Base-by-base conservation (phyloP, 1,284 basidiomycete genomes). In the Cryptococcus neoformans region DNA sequence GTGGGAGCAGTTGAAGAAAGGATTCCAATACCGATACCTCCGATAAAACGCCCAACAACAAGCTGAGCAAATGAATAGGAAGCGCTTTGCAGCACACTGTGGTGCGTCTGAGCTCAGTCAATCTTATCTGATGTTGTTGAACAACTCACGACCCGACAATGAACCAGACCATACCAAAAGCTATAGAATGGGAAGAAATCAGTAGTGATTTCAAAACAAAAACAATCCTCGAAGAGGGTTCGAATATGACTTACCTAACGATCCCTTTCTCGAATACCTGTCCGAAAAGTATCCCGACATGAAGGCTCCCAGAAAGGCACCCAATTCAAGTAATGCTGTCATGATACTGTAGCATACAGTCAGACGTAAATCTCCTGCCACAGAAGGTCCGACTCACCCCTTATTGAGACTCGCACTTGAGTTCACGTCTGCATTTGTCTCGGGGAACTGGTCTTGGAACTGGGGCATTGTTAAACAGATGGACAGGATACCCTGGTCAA, bases 1-100 rank as follows among this genome's bases (percentile, higher is more conserved):
- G 75, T 64, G 35, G 79, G 79, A 11, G 77, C 70, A 1, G 54
- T 72, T 59, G 41, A 70, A 60, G 60, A 77, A 53, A 63, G 70
- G 56, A 70, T 53, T 28, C 62, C 78, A 55, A 78, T 67, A 9
- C 62, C 62, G 36, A 64, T 54, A 39, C 61, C 62, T 5, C 59
- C 64, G 39, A 71, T 49, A 49, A 50, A 62, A 7, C 73, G 65
- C 6, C 73, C 74, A 10, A 65, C 59, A 16, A 70, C 57, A 11
- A 73, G 60, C 40, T 60, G 60, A 1, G 56, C 53, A 44, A 63
- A 58, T 3, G 49, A 21, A 17, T 57, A 60, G 0, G 70, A 48
- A 4, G 67, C 42, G 2, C 71, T 66, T 57, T 76, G 74, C 14
- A 75, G 59, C 10, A 54, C 59, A 10, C 54, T 57, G 34, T 68